Evolutionary conservation across 148 eudicot genomes (phyloP).

Genomic region (Arbutus unedo): DNA sequence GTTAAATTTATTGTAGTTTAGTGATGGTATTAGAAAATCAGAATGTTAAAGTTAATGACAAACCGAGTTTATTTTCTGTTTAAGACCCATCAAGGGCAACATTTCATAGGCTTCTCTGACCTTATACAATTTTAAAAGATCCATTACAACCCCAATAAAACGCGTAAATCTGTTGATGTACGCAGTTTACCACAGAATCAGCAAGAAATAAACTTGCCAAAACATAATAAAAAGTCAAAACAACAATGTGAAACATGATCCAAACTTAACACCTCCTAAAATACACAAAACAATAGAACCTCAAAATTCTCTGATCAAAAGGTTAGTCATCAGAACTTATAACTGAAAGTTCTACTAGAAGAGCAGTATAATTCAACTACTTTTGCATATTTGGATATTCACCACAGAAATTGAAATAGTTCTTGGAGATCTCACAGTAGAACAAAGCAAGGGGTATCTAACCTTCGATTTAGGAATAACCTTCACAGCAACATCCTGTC

Average conservation of each 20-base stretch:
- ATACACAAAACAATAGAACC: background rate
- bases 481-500: slow-evolving; percentile 92
- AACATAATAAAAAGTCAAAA: background rate
- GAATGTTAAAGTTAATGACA: background rate
- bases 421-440: background rate
- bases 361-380: background rate
- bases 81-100: background rate
- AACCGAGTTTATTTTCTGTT: background rate
- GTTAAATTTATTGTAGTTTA: background rate
- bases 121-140: background rate
- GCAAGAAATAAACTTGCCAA: background rate
- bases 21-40: background rate
- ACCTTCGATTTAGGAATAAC: slow-evolving; percentile 97
- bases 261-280: background rate
- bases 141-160: background rate
- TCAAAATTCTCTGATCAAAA: slow-evolving; percentile 8
- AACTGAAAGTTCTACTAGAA: background rate
- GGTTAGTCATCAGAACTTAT: slow-evolving; percentile 3
- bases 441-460: slow-evolving; percentile 8
- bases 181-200: background rate
- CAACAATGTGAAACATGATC: background rate
- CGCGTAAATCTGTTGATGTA: background rate
- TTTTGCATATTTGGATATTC: background rate
- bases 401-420: background rate
- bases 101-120: background rate